Evolutionary conservation across 1,284 basidiomycete species (phyloP), one percentile per base, ranked within the genome.

Genomic region (Apiotrichum laibachii): DNA sequence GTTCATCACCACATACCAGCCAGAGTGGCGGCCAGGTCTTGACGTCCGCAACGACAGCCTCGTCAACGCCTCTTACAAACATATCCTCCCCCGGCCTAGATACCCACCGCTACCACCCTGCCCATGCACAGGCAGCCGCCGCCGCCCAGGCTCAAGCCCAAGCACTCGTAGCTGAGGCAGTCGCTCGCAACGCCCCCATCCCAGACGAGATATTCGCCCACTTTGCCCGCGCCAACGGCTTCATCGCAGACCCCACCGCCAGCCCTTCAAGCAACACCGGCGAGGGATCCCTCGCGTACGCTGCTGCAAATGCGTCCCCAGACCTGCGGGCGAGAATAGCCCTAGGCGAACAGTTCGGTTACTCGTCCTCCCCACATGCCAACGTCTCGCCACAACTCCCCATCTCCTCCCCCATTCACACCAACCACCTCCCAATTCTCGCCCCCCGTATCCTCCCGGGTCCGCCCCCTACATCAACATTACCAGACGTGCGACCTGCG

Each of bases 171-270:
- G 49, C 49, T 12, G 49, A 50, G 35, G 49, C 49, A 9, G 16
- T 50, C 16, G 49, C 49, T 6, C 49, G 49, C n/a, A 50, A 50
- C 15, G 15, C 16, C 16, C 35, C 49, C 8, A 50, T 50, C 15
- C 49, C 49, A 33, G 49, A 57, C 18, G 49, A 57, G n/a, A 35
- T 57, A 4, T 57, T 57, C 34, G 50, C 55, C 7, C 55, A 57
- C 40, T 57, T 57, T 42, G 50, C 49, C 19, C 49, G 49, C 5
- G 49, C 49, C 6, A 37, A 57, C 37, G 34, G 35, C 21, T 31
- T 51, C 34, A n/a, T 45, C 21, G 40, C 49, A 6, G 33, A 13
- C n/a, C 39, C 10, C 40, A 21, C 51, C 4, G 16, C 26, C 13
- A 13, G 45, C 7, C 15, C 22, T 22, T 18, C 26, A 10, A 44